Evolutionary conservation across 2,329 filamentous ascomycete genomes (phyloP).

Genomic region (Talaromyces verruculosus): DNA sequence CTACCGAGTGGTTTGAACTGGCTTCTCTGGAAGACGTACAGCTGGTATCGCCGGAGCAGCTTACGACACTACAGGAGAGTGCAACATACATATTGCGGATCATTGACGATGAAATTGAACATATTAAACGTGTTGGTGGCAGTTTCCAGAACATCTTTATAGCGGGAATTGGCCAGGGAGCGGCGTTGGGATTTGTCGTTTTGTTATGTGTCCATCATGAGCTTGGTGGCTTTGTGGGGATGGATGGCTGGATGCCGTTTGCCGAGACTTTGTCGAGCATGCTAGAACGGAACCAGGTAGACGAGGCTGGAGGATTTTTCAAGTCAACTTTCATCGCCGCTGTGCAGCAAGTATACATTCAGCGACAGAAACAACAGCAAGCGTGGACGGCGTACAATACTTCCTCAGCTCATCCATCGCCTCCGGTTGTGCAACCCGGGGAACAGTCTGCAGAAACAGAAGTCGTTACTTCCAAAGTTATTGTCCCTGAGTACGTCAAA

Average conservation of each 20-base stretch:
- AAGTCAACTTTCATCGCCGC: constrained; percentile 12
- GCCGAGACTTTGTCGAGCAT: constrained; percentile 12
- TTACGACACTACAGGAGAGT: constrained; percentile 22
- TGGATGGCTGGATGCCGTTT: constrained; percentile 23
- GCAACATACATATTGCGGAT: constrained; percentile 20
- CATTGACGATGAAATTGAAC: constrained; percentile 22
- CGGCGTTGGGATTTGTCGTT: constrained; percentile 20
- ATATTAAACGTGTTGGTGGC: constrained; percentile 15
- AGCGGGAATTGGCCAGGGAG: constrained; percentile 23
- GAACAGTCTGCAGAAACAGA: background rate
- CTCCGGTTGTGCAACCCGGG: background rate
- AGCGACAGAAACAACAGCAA: constrained; percentile 5
- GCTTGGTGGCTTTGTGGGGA: constrained; percentile 21
- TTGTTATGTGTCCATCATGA: constrained; percentile 21
- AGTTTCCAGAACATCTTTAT: constrained; percentile 20
- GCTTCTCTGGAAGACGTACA: constrained; percentile 15
- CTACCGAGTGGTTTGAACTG: constrained; percentile 21
- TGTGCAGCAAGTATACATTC: constrained; percentile 6
- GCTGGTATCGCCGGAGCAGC: constrained; percentile 16
- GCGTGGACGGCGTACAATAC: background rate
- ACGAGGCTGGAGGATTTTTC: constrained; percentile 19
- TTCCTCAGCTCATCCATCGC: background rate
- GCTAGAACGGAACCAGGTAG: constrained; percentile 14
- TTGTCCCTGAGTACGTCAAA: constrained; percentile 13
- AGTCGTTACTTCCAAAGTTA: background rate